phyloP scores from a whole-genome alignment of 495 filamentous ascomycete species.

The Penicillium coffeae region DNA sequence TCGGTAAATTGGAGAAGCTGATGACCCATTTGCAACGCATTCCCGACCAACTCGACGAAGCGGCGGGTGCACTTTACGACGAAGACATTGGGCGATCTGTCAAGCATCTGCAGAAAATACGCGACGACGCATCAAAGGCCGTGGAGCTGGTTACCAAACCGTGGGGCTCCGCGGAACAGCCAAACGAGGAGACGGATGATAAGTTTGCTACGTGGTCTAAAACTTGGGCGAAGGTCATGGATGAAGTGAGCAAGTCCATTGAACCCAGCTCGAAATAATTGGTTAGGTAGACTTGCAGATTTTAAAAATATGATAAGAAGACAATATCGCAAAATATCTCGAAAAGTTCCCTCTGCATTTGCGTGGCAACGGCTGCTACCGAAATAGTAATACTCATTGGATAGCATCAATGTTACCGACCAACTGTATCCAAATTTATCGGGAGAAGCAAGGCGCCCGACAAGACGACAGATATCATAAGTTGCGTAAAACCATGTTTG shows the following conservation, averaged over 20 bases:
- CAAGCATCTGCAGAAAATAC: conserved; percentile 25
- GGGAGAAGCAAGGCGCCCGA: too few species aligned
- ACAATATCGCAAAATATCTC: too few species aligned
- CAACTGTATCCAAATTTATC: too few species aligned
- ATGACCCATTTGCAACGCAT: conserved; percentile 34
- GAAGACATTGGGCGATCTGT: conserved; percentile 27
- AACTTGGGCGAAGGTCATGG: conserved; percentile 47
- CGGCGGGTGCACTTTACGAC: conserved; percentile 48
- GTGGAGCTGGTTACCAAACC: conserved; percentile 23
- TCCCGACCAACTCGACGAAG: conserved; percentile 44
- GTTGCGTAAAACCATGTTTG: too few species aligned
- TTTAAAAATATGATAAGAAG: too few species aligned
- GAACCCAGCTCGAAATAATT: too few species aligned
- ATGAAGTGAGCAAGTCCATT: conserved; percentile 36
- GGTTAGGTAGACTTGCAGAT: too few species aligned
- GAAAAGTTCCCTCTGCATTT: too few species aligned
- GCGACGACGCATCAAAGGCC: conserved; percentile 26
- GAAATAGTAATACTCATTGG: too few species aligned
- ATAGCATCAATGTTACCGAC: too few species aligned
- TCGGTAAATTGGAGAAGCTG: conserved; percentile 28
- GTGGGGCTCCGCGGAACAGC: conserved; percentile 17
- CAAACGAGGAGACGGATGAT: conserved; percentile 30
- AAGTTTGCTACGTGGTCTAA: conserved; percentile 47
- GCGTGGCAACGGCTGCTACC: too few species aligned
- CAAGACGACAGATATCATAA: too few species aligned